Base-by-base conservation (phyloP, 2,329 filamentous ascomycete genomes). In the Pseudonectria foliicola region DNA sequence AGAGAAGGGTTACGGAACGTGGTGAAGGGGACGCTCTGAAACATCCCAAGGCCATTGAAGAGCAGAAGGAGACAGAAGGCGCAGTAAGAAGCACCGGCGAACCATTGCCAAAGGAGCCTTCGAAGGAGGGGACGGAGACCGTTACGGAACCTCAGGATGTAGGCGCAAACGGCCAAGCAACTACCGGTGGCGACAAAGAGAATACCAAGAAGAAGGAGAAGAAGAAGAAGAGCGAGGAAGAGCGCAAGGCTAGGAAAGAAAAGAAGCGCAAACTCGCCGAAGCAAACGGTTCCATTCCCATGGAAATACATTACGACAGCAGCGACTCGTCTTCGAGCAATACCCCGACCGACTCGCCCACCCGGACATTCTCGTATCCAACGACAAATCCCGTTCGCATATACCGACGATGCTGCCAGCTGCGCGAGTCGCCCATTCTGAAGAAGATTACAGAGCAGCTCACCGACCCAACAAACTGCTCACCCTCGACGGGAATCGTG, bases 361-460 rank as follows among this genome's bases (percentile, higher is more conserved):
- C 53, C 13, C 59, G 50, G 35, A 54, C 53, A 15, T 52, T 50
- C 21, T 46, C 49, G 7, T 47, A 75, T 33, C 89, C 90, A 0
- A 95, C 90, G 0, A 94, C 84, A 2, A 92, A 95, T 54, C 90
- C 92, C 3, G 77, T 89, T 11, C 76, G 90, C 38, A 94, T 98
- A 52, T 98, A 98, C 60, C 77, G 90, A 46, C 75, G 92, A 54
- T 96, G 92, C 57, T 96, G 92, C 56, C 90, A 96, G 55, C 67
- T 98, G 21, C 77, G 92, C 38, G 92, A 96, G 62, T 93, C 88
- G 0, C 86, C 88, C 0, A 89, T 95, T 34, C 67, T 96, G 13
- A 94, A 93, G 59, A 86, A 85, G 52, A 83, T 98, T 30, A 90
- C 86, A 0, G 86, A 94, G 52, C 88, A 95, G 58, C 80, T 98